Base-by-base conservation (phyloP, 768 basidiomycete species). In the Termitomyces sp. region DNA sequence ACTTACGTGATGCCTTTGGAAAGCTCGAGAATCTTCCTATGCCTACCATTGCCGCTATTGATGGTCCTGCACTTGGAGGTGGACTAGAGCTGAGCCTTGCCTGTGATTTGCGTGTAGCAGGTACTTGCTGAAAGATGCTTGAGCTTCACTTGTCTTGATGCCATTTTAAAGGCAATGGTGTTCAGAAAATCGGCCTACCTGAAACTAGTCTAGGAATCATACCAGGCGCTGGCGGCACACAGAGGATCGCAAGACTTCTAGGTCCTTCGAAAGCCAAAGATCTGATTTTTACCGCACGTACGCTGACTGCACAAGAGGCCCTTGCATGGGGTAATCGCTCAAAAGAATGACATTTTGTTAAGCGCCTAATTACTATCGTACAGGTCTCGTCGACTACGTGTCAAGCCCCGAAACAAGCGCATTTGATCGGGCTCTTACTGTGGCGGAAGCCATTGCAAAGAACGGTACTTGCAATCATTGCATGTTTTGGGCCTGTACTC, bases 41-140 rank as follows among this genome's bases (percentile, higher is more conserved):
- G 75, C 94, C 94, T 3, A 95, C 92, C 16, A 90, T 97, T 56
- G 90, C 90, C 36, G 92, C 94, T 5, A 90, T 98, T 43, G 94
- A 97, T 67, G 94, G 94, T 0, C 92, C 91, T 20, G 94, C 94
- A 9, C 78, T 98, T 0, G 94, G 94, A 10, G 94, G 94, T n/a
- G 94, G 94, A 2, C 78, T 94, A 30, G 94, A 98, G 70, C 71
- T 97, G 57, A 80, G 87, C 57, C 78, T 98, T 54, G 88, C 92
- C 2, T 96, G 93, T 72, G 94, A 98, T 75, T 71, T 98, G 65
- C 83, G 94, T 35, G 86, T 96, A 28, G 94, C 89, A 59, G 91
- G 94, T 93, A 71, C 57, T 78, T 71, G 40, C 51, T 22, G 22
- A 32, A 18, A 5, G 13, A 40, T 28, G n/a, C n/a, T 30, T 52